Evolutionary conservation across 305 asterid species (phyloP).

Genomic region (Lippia alba): DNA sequence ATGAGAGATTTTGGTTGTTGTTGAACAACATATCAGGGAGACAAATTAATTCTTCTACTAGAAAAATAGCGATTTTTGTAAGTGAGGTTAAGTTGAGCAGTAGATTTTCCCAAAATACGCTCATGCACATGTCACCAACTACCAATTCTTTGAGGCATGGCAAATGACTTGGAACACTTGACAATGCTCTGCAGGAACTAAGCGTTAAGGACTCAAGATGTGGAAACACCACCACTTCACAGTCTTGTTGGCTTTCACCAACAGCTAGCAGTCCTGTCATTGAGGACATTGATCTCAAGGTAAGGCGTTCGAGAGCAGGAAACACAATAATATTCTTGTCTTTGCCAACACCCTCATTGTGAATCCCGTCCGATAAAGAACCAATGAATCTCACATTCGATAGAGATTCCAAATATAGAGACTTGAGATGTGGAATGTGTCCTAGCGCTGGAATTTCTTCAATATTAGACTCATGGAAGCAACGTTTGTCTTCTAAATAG

Average conservation of each 20-base stretch:
- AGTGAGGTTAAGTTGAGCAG: slow-evolving; percentile 24
- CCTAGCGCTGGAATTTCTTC: slow-evolving; percentile 44
- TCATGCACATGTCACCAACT: neutral
- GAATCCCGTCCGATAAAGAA: slow-evolving; percentile 34
- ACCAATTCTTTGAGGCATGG: slow-evolving; percentile 25
- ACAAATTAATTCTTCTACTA: neutral
- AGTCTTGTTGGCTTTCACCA: neutral
- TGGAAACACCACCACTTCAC: slow-evolving; percentile 33
- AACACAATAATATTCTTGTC: slow-evolving; percentile 14
- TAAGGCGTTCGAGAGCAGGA: slow-evolving; percentile 31
- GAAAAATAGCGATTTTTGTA: neutral
- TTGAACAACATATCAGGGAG: slow-evolving; percentile 19
- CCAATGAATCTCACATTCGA: slow-evolving; percentile 28
- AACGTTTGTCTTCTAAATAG: no score
- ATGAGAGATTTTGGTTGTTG: slow-evolving; percentile 25
- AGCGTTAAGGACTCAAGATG: slow-evolving; percentile 32
- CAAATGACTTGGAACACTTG: slow-evolving; percentile 30
- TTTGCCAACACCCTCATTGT: neutral
- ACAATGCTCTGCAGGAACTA: neutral
- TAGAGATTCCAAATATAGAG: slow-evolving; percentile 19
- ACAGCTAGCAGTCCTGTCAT: slow-evolving; percentile 35
- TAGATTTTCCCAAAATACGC: slow-evolving; percentile 17
- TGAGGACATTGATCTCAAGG: slow-evolving; percentile 21
- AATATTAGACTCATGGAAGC: no score
- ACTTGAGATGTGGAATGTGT: slow-evolving; percentile 42